Evolutionary conservation across 2,329 filamentous ascomycete species (phyloP), one percentile per base, ranked within the genome.

Genomic region (Metarhizium sp.): DNA sequence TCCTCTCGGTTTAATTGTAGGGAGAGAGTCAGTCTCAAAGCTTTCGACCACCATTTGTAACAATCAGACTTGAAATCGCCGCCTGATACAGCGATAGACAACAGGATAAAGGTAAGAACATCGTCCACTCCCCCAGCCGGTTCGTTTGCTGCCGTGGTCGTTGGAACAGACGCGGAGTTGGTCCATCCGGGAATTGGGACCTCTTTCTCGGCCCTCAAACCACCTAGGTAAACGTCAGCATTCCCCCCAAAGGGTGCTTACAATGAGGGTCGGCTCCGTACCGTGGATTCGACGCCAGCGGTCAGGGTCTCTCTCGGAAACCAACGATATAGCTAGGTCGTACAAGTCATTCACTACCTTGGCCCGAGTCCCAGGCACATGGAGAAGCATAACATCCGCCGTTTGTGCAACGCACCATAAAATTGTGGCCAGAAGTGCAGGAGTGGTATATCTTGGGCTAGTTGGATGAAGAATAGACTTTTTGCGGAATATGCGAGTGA

Each of bases 1-100:
- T 73, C 73, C 57, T 74, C 70, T 30, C 68, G 64, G 53, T 71
- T 70, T 13, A 74, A 65, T 4, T 68, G 67, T 32, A 75, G 62
- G 1, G 69, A 67, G 16, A 67, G 63, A 14, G 72, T 71, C 30
- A 78, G 61, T 13, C 70, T 60, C 0, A 69, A 61, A 1, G 74
- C 70, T 58, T 76, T 75, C 56, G 69, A 71, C 72, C 72, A 76
- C 75, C 75, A 78, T 56, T 71, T 74, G 53, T 74, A 66, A 56
- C 70, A 73, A 57, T 78, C 76, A 4, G 72, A 70, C 60, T 78
- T 78, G 67, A 75, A 77, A 51, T 77, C 74, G 11, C 74, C 70
- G 0, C 73, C 75, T 0, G 75, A 78, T 4, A 76, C 71, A 0
- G 73, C 73, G 34, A 77, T 73, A 13, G 72, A 70, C 6, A 78